phyloP scores from a whole-genome alignment of 2,329 filamentous ascomycete species.

The Dothiorella sarmentorum region DNA sequence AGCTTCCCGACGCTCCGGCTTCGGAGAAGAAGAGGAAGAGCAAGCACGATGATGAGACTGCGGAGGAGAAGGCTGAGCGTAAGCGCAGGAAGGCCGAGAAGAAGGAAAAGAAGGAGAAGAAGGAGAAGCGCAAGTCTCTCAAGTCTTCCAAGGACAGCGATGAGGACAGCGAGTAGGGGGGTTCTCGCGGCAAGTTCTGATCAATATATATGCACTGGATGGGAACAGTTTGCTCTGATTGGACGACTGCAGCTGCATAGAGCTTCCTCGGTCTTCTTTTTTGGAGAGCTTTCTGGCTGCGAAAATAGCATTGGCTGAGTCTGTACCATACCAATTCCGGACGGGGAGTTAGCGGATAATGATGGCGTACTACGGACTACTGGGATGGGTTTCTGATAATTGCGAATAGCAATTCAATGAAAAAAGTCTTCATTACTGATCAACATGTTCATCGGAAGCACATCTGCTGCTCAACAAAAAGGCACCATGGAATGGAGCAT shows the following conservation, averaged over 20 bases:
- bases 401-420: conserved; percentile 15
- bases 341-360: conserved; percentile 18
- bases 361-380: conserved; percentile 18
- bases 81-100: conserved; percentile 74
- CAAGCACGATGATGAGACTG: conserved; percentile 45
- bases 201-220: background rate
- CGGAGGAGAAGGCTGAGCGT: conserved; percentile 47
- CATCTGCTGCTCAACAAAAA: background rate
- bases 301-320: conserved; percentile 12
- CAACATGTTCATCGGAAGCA: background rate
- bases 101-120: conserved; percentile 77
- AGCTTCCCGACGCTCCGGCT: conserved; percentile 27
- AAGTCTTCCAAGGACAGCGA: conserved; percentile 18
- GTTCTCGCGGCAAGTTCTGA: background rate
- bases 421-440: conserved; percentile 1
- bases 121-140: conserved; percentile 61
- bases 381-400: conserved; percentile 18
- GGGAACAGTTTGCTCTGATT: background rate
- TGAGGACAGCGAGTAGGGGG: conserved; percentile 17
- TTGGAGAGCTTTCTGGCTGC: conserved; percentile 7
- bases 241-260: no score
- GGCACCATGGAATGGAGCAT: no score
- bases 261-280: background rate
- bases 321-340: conserved; percentile 19
- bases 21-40: conserved; percentile 46